Base-by-base conservation (phyloP, 768 basidiomycete genomes). In the Lyophyllum shimeji region DNA sequence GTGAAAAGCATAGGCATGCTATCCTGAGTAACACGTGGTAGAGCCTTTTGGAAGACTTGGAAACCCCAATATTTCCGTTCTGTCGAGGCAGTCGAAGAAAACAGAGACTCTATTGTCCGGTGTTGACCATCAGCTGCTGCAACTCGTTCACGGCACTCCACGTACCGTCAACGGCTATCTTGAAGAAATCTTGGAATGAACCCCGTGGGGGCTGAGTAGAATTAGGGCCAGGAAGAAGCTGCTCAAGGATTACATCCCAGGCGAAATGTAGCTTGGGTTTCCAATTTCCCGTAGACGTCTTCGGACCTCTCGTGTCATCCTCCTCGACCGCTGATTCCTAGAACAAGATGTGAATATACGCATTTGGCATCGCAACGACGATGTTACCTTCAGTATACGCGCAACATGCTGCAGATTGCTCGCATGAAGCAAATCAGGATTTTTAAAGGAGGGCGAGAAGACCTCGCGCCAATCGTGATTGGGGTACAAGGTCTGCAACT, bases 41-140 rank as follows among this genome's bases (percentile, higher is more conserved):
- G 74, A 7, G 93, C 85, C 60, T 84, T 88, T 64, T 87, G 83
- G 73, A 98, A 91, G 18, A 96, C 82, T 62, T 89, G 87, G 74
- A 98, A 96, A n/a, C 95, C 96, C 89, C 93, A 95, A 65, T 89
- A 93, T 72, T 97, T 96, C 48, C 93, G 84, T 69, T 95, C 88
- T 0, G 88, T 75, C 0, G 95, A 95, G 0, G 95, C 85, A 18
- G 87, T 88, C 7, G 86, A 76, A 7, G 90, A 85, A 66, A 98
- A 97, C 42, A 98, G 73, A 1, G 91, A 88, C 68, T 96, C 95
- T 98, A 63, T 42, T 25, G 17, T 34, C 45, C 43, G 60, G 24
- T 60, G 44, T 27, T 53, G n/a, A 49, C 42, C 40, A 25, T 56
- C 6, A 52, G 43, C 51, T 18, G 21, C 34, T 48, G 48, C n/a